Evolutionary conservation across 2,329 filamentous ascomycete genomes (phyloP).

Genomic region (Aaosphaeria arxii): DNA sequence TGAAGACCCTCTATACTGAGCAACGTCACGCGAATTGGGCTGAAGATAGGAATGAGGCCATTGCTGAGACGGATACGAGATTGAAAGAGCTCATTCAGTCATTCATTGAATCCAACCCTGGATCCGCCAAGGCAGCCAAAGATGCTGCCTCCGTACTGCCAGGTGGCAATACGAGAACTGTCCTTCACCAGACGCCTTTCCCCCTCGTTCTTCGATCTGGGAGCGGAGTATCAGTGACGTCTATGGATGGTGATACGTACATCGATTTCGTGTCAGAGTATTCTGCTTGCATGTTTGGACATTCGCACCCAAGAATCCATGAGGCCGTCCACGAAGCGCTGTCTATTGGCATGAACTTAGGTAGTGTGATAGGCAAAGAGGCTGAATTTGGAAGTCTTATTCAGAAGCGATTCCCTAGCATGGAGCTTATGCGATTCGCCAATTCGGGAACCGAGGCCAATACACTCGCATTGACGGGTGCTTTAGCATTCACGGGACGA

Average conservation of each 20-base stretch:
- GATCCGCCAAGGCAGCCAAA: background rate
- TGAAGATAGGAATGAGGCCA: background rate
- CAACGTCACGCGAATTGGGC: background rate
- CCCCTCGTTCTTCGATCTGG: slow-evolving; percentile 19
- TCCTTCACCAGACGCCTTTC: slow-evolving; percentile 26
- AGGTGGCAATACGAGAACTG: slow-evolving; percentile 29
- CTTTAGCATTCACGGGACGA: slow-evolving; percentile 44
- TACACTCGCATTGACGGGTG: slow-evolving; percentile 19
- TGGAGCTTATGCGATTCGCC: slow-evolving; percentile 5
- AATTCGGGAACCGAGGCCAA: slow-evolving; percentile 9
- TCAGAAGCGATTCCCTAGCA: slow-evolving; percentile 1
- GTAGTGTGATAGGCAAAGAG: slow-evolving; percentile 1
- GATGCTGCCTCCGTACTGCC: slow-evolving; percentile 16
- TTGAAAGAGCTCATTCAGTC: background rate
- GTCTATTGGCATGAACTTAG: slow-evolving; percentile 1
- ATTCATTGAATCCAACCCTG: background rate
- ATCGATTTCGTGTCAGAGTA: slow-evolving; percentile 5
- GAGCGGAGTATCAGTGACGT: slow-evolving; percentile 7
- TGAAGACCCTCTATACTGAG: background rate
- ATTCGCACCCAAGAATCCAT: slow-evolving; percentile 5
- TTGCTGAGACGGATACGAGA: background rate
- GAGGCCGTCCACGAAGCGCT: slow-evolving; percentile 1
- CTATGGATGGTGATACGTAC: slow-evolving; percentile 14
- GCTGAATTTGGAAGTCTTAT: background rate
- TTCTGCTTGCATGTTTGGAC: slow-evolving; percentile 6